Evolutionary conservation across 2,329 filamentous ascomycete genomes (phyloP).

Genomic region (Neonectria magnoliae): DNA sequence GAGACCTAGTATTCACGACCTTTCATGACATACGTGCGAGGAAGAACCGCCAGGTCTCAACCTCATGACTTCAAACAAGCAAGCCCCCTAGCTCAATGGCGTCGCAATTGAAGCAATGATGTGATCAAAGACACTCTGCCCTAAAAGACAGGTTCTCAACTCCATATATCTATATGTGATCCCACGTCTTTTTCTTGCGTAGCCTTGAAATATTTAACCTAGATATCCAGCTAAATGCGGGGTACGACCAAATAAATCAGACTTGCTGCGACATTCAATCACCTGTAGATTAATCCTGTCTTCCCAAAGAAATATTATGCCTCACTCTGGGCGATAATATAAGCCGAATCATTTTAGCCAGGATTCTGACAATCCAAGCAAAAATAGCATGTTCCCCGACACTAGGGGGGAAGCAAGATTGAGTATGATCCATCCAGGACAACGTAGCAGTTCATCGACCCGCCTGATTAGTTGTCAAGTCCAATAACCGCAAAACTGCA

Average conservation of each 20-base stretch:
- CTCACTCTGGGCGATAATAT: not conserved
- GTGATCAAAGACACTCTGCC: not conserved
- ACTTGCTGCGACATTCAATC: not conserved
- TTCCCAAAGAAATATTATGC: slow-evolving; percentile 1
- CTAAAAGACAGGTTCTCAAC: not conserved
- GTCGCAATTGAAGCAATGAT: not conserved
- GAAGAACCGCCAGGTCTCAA: not conserved
- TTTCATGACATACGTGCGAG: slow-evolving; percentile 15
- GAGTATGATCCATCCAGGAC: not conserved
- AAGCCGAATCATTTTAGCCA: not conserved
- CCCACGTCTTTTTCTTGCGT: not conserved
- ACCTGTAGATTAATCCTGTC: not conserved
- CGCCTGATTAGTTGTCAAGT: not conserved
- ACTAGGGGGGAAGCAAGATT: not conserved
- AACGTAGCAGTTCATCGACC: too few species aligned
- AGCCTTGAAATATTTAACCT: not conserved
- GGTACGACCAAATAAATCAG: not conserved
- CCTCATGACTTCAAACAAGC: not conserved
- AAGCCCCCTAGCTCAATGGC: not conserved
- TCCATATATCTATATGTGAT: not conserved
- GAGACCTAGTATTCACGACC: slow-evolving; percentile 9
- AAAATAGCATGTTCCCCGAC: not conserved
- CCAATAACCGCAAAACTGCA: not conserved
- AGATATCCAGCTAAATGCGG: not conserved
- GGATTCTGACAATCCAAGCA: not conserved